A percentile compares a stretch with the other conserved stretches of the same genome.
Evolutionary conservation across 2,329 filamentous ascomycete species (phyloP).

Genomic region (Fusarium papillatum): DNA sequence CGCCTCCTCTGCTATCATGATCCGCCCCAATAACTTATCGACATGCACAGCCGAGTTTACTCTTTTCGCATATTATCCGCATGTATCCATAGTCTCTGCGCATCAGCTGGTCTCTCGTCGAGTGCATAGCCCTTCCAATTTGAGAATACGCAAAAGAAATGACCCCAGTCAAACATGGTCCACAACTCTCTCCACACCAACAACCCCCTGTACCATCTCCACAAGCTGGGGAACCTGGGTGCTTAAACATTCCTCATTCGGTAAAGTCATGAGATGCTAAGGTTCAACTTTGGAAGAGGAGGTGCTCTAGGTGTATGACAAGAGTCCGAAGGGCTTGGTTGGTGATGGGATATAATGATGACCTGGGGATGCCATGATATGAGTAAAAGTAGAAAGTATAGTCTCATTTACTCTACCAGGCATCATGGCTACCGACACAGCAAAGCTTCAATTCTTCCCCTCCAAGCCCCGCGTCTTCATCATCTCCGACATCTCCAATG

Average conservation of each 20-base stretch:
- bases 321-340: background rate
- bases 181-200: constrained; percentile 1
- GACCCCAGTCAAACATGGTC: background rate
- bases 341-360: constrained; percentile 26
- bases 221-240: background rate
- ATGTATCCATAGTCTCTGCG: constrained; percentile 13
- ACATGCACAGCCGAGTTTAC: background rate
- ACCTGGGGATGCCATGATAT: constrained; percentile 14
- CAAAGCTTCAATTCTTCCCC: constrained; percentile 32
- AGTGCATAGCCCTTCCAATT: constrained; percentile 33
- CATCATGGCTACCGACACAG: constrained; percentile 29
- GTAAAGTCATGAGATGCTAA: constrained; percentile 4
- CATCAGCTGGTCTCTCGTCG: constrained; percentile 28
- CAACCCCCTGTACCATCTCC: background rate
- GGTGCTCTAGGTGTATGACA: background rate
- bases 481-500: constrained; percentile 60
- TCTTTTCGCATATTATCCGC: background rate
- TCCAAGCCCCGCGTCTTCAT: constrained; percentile 55
- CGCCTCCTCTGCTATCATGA: constrained; percentile 14
- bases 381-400: background rate
- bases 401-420: background rate
- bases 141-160: constrained; percentile 4
- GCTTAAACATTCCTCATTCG: constrained; percentile 5
- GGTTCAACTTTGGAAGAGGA: constrained; percentile 26
- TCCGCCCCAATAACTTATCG: constrained; percentile 6